Evolutionary conservation across 352 stramenopile species (phyloP).

Genomic region (Phytopythium helicoides): DNA sequence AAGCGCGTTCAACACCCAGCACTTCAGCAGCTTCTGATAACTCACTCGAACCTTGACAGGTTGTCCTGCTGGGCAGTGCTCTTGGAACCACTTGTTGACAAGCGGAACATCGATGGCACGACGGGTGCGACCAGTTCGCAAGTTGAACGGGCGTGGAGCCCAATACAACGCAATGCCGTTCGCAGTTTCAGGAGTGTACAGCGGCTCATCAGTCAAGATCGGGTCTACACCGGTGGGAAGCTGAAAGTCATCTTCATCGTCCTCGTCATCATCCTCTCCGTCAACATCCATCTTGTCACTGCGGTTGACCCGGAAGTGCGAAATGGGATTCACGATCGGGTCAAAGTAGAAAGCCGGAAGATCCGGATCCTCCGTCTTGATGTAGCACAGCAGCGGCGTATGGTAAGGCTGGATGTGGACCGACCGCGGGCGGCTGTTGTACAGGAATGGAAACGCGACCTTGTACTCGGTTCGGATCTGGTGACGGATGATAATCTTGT

Average conservation of each 20-base stretch:
- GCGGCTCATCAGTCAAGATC: slow-evolving; percentile 90
- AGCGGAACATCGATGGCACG: slow-evolving; percentile 97
- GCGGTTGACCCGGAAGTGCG: slow-evolving; percentile 85
- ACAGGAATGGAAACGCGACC: slow-evolving; percentile 99
- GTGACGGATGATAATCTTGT: slow-evolving; percentile 99
- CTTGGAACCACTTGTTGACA: slow-evolving; percentile 99
- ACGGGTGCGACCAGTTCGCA: slow-evolving; percentile 94
- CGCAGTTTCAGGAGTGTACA: slow-evolving; percentile 95
- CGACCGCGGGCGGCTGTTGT: slow-evolving; percentile 97
- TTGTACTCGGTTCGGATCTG: slow-evolving; percentile 99
- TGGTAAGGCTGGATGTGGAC: slow-evolving; percentile 97
- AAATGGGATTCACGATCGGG: slow-evolving; percentile 98
- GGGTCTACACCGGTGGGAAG: slow-evolving; percentile 88
- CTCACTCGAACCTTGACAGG: slow-evolving; percentile 99
- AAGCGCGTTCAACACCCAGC: slow-evolving; percentile 98
- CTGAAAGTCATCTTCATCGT: slow-evolving; percentile 90
- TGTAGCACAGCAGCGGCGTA: slow-evolving; percentile 95
- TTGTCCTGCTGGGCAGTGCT: slow-evolving; percentile 97
- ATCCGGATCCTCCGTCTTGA: slow-evolving; percentile 95
- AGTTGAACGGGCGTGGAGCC: slow-evolving; percentile 97
- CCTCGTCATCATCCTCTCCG: slow-evolving; percentile 51
- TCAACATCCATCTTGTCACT: slow-evolving; percentile 53
- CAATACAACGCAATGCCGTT: slow-evolving; percentile 98
- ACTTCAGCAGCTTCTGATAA: slow-evolving; percentile 99
- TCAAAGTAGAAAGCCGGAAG: slow-evolving; percentile 97